Percentiles rank a stretch among this genome's conserved stretches.
Evolutionary conservation across 495 filamentous ascomycete species (phyloP).

Genomic region (Penicillium taxi): DNA sequence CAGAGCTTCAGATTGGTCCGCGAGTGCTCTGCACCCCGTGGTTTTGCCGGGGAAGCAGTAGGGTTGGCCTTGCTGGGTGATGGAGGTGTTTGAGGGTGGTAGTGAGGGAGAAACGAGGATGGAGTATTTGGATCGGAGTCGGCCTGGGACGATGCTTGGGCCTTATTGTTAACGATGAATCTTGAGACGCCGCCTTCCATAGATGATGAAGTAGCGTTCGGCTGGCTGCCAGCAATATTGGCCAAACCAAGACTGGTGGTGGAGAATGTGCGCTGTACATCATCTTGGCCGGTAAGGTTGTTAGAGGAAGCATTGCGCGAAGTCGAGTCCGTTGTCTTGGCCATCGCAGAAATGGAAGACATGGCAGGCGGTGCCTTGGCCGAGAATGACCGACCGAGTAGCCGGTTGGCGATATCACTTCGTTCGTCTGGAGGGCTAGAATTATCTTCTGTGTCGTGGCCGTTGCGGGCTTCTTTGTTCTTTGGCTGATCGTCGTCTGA

Average conservation of each 20-base stretch:
- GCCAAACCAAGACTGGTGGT: conserved; percentile 20
- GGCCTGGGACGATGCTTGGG: conserved; percentile 28
- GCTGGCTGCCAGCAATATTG: conserved; percentile 21
- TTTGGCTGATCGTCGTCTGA: conserved; percentile 17
- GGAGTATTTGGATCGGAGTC: conserved; percentile 45
- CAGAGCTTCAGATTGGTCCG: conserved; percentile 44
- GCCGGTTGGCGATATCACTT: conserved; percentile 32
- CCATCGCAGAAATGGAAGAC: conserved; percentile 43
- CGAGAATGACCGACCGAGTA: conserved; percentile 34
- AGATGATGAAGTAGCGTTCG: conserved; percentile 37
- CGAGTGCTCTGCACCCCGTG: conserved; percentile 31
- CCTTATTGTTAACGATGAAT: conserved; percentile 35
- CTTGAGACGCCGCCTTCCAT: conserved; percentile 43
- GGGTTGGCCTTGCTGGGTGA: conserved; percentile 25
- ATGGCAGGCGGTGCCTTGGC: conserved; percentile 42
- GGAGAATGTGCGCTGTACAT: conserved; percentile 28
- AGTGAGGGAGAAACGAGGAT: conserved; percentile 42
- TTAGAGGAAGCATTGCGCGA: conserved; percentile 33
- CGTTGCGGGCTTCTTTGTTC: conserved; percentile 16
- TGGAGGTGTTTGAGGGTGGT: conserved; percentile 40
- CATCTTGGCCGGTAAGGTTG: conserved; percentile 30
- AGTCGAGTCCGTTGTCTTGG: conserved; percentile 27
- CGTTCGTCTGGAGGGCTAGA: conserved; percentile 19
- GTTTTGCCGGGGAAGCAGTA: conserved; percentile 29
- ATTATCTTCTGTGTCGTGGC: conserved; percentile 5